phyloP scores from a whole-genome alignment of 2,329 filamentous ascomycete genomes.

The Phialophora tarda region DNA sequence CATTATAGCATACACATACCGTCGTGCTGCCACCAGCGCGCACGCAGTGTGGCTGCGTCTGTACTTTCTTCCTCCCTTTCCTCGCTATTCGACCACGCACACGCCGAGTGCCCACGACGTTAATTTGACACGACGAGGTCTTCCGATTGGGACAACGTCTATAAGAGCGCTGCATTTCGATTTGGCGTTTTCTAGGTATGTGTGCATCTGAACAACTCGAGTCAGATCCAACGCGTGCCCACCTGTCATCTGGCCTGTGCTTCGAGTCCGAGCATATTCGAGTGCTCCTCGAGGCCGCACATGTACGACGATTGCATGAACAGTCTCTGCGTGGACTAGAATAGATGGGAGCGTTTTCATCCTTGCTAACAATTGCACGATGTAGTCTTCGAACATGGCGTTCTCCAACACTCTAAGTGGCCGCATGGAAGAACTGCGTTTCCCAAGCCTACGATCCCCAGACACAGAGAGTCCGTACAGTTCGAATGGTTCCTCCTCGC shows the following conservation, averaged over 20 bases:
- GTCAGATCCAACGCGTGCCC: slow-evolving; percentile 14
- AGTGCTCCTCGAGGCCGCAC: slow-evolving; percentile 1
- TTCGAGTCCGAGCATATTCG: slow-evolving; percentile 7
- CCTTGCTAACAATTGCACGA: slow-evolving; percentile 20
- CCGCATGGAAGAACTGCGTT: slow-evolving; percentile 79
- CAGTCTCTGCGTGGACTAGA: background rate
- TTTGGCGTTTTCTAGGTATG: slow-evolving; percentile 23
- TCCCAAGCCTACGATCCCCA: slow-evolving; percentile 76
- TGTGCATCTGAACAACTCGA: slow-evolving; percentile 10
- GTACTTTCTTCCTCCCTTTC: slow-evolving; percentile 21
- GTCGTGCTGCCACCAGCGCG: slow-evolving; percentile 31
- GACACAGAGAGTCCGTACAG: slow-evolving; percentile 77
- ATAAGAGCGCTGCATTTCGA: background rate
- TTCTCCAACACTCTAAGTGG: slow-evolving; percentile 67
- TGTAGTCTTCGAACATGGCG: slow-evolving; percentile 59
- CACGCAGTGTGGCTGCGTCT: slow-evolving; percentile 29
- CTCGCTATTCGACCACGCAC: slow-evolving; percentile 19
- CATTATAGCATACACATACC: slow-evolving; percentile 31
- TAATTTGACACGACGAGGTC: slow-evolving; percentile 3
- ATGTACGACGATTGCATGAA: background rate
- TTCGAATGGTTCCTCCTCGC: slow-evolving; percentile 74
- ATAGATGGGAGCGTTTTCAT: background rate
- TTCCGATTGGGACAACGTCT: background rate
- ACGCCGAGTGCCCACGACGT: slow-evolving; percentile 16
- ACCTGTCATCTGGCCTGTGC: slow-evolving; percentile 21